Evolutionary conservation across 73 alveolate species (phyloP).

Genomic region (Tetrahymena malaccensis): DNA sequence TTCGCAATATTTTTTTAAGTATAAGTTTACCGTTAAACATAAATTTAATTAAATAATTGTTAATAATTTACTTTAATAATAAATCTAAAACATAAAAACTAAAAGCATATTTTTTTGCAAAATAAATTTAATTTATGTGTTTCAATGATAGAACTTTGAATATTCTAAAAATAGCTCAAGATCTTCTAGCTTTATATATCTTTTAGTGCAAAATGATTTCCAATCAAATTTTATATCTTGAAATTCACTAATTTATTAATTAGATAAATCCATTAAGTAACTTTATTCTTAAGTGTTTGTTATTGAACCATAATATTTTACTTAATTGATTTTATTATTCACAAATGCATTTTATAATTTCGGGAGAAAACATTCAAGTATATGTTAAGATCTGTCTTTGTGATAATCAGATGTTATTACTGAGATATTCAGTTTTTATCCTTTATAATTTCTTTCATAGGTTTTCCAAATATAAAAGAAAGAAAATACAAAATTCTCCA

Average conservation of each 20-base stretch:
- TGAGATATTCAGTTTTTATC: neutral
- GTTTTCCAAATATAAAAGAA: neutral
- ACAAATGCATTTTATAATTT: neutral
- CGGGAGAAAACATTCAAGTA: neutral
- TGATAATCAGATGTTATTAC: neutral
- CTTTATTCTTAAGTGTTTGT: neutral
- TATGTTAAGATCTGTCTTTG: neutral
- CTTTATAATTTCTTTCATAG: neutral
- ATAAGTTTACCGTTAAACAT: neutral
- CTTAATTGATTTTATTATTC: neutral
- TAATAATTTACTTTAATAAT: too few species aligned
- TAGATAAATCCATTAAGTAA: neutral
- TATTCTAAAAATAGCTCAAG: neutral
- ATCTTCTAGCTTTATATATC: neutral
- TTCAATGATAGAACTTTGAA: neutral
- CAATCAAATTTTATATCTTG: neutral
- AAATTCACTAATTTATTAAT: neutral
- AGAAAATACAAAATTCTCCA: neutral
- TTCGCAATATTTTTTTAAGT: too few species aligned
- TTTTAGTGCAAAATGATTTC: neutral
- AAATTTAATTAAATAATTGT: too few species aligned
- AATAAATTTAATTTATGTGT: neutral
- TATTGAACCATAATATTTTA: neutral
- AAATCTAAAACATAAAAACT: too few species aligned
- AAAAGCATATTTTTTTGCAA: too few species aligned